Evolutionary conservation across 2,329 filamentous ascomycete genomes (phyloP).

Genomic region (Pyrenophora teres): DNA sequence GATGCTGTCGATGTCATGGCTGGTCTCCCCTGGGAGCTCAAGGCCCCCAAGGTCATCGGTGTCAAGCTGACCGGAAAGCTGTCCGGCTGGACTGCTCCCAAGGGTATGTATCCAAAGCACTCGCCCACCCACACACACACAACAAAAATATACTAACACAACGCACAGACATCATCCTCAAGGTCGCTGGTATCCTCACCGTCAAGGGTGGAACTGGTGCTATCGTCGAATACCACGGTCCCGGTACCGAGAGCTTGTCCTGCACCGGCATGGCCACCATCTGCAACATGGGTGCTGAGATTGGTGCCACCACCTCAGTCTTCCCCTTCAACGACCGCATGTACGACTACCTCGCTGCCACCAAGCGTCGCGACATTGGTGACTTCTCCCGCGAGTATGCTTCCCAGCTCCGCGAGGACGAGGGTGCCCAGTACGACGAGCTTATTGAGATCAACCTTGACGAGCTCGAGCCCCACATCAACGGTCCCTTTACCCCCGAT

Average conservation of each 20-base stretch:
- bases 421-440: constrained; percentile 94
- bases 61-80: constrained; percentile 90
- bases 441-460: constrained; percentile 94
- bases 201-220: constrained; percentile 97
- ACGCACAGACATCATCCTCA: constrained; percentile 82
- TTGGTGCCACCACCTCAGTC: constrained; percentile 84
- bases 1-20: constrained; percentile 99
- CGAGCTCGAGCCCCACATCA: constrained; percentile 96
- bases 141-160: constrained; percentile 11
- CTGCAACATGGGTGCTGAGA: constrained; percentile 58
- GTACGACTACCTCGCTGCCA: constrained; percentile 93
- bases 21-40: constrained; percentile 95
- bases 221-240: constrained; percentile 77
- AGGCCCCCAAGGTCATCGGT: constrained; percentile 96
- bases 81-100: constrained; percentile 89
- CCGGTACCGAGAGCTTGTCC: constrained; percentile 74
- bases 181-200: constrained; percentile 94
- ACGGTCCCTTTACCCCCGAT: constrained; percentile 98
- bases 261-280: constrained; percentile 90
- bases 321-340: constrained; percentile 99
- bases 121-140: too few species aligned
- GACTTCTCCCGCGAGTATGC: constrained; percentile 87
- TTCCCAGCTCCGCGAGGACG: constrained; percentile 78
- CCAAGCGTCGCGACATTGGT: constrained; percentile 87
- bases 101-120: constrained; percentile 64